Conservation (phyloP, 2,329 filamentous ascomycete species). For the Colletotrichum costaricense region DNA sequence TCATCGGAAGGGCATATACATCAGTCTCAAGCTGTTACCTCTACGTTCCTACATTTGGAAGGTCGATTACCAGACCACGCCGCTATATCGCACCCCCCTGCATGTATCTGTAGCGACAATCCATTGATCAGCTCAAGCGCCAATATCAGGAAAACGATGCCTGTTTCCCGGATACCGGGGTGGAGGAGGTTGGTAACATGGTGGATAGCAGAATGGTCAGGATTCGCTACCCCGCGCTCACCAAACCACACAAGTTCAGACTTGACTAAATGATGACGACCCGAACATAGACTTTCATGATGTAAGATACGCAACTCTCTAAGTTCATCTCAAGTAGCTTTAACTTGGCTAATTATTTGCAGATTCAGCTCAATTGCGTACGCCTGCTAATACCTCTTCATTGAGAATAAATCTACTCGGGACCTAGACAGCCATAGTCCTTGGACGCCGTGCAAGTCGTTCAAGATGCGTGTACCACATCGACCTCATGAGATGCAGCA, state of each 20-base stretch:
- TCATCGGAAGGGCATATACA: not conserved
- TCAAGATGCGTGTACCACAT: conserved; percentile 19
- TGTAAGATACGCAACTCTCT: not conserved
- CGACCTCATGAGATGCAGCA: not conserved
- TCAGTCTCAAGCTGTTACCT: not conserved
- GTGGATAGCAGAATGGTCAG: not conserved
- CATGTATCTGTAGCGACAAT: not conserved
- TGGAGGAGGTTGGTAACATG: not conserved
- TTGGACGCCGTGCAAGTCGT: not conserved
- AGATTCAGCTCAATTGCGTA: not conserved
- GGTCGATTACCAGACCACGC: not conserved
- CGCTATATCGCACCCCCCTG: not conserved
- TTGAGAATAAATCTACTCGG: not conserved
- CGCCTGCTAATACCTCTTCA: not conserved
- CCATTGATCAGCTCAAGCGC: not conserved
- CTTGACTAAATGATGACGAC: not conserved
- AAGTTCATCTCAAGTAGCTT: not conserved
- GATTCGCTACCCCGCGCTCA: conserved; percentile 1
- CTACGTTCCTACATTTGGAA: not conserved
- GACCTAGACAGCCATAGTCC: no score
- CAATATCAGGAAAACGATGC: not conserved
- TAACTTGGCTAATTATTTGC: not conserved
- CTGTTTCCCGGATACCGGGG: not conserved
- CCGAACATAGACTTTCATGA: not conserved
- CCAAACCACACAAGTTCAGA: not conserved